phyloP scores from a whole-genome alignment of 306 rosid species.

The Prosopis cineraria region DNA sequence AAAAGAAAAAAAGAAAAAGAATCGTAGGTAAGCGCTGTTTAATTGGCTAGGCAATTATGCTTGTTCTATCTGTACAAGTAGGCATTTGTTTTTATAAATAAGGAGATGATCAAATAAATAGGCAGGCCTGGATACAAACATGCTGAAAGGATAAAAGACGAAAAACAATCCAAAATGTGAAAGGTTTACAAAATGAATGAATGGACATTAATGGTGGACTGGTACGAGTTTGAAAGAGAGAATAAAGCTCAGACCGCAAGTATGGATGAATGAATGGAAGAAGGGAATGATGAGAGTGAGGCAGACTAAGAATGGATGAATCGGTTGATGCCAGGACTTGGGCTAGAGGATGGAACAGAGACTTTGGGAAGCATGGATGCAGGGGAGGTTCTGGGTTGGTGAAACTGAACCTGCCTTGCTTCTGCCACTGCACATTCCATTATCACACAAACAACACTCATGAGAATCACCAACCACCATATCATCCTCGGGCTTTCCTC shows the following conservation, averaged over 20 bases:
- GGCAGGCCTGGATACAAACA: not conserved
- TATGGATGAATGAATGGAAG: not conserved
- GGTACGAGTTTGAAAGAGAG: not conserved
- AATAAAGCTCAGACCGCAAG: too few relatives aligned
- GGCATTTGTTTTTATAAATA: not conserved
- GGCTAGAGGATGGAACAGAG: conserved; percentile 35
- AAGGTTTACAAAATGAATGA: not conserved
- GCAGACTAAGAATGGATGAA: not conserved
- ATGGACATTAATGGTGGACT: not conserved
- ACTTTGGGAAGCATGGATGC: conserved; percentile 38
- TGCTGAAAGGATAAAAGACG: not conserved
- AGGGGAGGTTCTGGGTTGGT: not conserved
- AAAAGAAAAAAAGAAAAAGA: too few relatives aligned
- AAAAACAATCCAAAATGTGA: not conserved
- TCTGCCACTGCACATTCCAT: conserved; percentile 21
- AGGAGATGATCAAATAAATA: not conserved
- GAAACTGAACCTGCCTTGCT: conserved; percentile 5
- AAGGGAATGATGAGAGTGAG: not conserved
- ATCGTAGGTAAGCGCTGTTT: not conserved
- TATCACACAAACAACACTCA: conserved; percentile 4
- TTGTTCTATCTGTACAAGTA: not conserved
- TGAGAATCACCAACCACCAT: conserved; percentile 9
- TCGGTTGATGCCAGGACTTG: conserved; percentile 36
- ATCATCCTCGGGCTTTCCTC: not conserved
- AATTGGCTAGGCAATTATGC: not conserved